These are phyloP conservation scores for Debaryomyces psychrophilus DNA, from an alignment of 1,139 yeast species.

Conservation along the genomic window DNA sequence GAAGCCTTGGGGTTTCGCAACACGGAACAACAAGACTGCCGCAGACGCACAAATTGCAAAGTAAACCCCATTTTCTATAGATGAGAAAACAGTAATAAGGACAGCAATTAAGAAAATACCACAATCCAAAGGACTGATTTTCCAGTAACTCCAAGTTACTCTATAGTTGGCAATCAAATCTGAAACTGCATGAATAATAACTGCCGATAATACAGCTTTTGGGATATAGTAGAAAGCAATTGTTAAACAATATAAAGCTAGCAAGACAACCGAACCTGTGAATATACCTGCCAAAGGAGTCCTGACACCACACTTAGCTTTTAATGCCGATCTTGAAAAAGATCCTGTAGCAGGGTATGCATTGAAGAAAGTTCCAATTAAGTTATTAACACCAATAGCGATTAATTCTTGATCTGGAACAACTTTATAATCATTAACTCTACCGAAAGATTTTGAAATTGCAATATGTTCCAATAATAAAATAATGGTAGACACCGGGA, in stretches of 20 bases:
- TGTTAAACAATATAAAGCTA: conserved; percentile 85
- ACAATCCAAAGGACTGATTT: conserved; percentile 73
- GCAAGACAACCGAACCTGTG: conserved; percentile 85
- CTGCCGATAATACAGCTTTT: conserved; percentile 82
- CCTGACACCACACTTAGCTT: conserved; percentile 93
- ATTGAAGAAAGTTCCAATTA: conserved; percentile 86
- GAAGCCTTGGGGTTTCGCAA: conserved; percentile 80
- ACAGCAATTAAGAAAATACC: conserved; percentile 78
- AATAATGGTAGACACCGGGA: conserved; percentile 84
- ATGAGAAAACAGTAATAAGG: conserved; percentile 74
- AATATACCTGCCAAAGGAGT: conserved; percentile 93
- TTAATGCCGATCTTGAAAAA: conserved; percentile 90
- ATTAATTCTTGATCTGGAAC: conserved; percentile 92
- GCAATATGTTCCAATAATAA: conserved; percentile 90
- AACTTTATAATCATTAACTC: conserved; percentile 88
- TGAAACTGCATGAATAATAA: conserved; percentile 93
- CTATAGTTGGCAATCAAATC: conserved; percentile 79
- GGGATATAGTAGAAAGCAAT: conserved; percentile 87
- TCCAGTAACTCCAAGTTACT: conserved; percentile 76
- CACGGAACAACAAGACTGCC: conserved; percentile 70
- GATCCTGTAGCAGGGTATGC: conserved; percentile 98
- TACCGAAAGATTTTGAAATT: conserved; percentile 89
- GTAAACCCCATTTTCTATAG: conserved; percentile 88
- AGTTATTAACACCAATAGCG: conserved; percentile 91
- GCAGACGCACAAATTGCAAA: conserved; percentile 86